Evolutionary conservation across 805 yeast species (phyloP), one percentile per base, ranked within the genome.

Genomic region (Cyberlindnera nakhonratchasimensis): DNA sequence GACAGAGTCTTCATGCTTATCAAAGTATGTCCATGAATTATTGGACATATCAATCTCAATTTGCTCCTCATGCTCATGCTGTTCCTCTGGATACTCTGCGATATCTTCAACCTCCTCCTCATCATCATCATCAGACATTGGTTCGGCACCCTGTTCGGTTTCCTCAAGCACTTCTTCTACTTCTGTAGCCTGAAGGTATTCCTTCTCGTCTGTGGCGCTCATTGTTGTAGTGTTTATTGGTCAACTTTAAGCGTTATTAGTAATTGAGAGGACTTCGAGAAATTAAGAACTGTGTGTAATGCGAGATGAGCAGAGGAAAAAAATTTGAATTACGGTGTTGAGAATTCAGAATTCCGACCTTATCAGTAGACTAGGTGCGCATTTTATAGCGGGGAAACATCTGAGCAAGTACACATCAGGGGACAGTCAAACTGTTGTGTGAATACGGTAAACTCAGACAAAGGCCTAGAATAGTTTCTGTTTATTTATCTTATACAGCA

Each of bases 21-120:
- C 99, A 62, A 93, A 93, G 63, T 87, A 93, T 0, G 87, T 71
- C 67, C 82, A 77, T 7, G 98, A 87, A 65, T 91, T 91, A 66
- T 91, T 91, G 37, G 90, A 72, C 80, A 90, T 69, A 58, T 90
- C 98, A 25, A 91, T 76, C 63, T 86, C 95, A 31, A 86, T 65
- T 29, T 72, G 67, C 35, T 69, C 72, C 39, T 74, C 42, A 11
- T 46, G 59, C 26, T 56, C 65, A 14, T 56, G 51, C 22, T 50
- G 58, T 24, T 47, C 50, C 12, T 23, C 43, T 16, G 18, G 51
- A 23, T 59, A 56, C 18, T 61, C 62, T 17, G 63, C 51, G 29
- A 66, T n/a, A 5, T 54, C 64, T 13, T 55, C 59, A 17, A 43
- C 43, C 9, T 48, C 59, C 9, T 48, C 59, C 29, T 57, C 65